A percentile compares a stretch with the other conserved stretches of the same genome.
phyloP scores from a whole-genome alignment of 495 filamentous ascomycete genomes.

The Daldinia bambusicola region DNA sequence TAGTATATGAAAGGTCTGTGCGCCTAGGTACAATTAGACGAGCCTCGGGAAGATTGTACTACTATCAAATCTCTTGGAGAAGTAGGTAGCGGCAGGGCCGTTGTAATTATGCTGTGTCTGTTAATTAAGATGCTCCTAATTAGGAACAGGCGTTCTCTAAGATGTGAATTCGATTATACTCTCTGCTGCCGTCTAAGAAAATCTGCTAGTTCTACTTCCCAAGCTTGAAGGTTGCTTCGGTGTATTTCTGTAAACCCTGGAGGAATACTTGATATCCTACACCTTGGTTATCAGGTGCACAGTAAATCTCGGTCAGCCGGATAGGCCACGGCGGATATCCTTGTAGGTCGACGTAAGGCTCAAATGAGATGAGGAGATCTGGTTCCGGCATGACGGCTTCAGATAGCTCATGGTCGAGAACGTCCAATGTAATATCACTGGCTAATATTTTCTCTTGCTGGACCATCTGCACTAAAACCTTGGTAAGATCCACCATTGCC shows the following conservation, averaged over 20 bases:
- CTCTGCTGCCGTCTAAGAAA: conserved; percentile 5
- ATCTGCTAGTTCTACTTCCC: conserved; percentile 67
- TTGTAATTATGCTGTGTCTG: conserved; percentile 13
- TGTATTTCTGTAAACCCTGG: conserved; percentile 81
- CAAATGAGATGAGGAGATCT: conserved; percentile 88
- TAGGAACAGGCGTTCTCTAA: conserved; percentile 12
- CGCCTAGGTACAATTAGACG: not conserved
- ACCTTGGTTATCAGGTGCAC: conserved; percentile 73
- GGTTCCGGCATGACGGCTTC: conserved; percentile 81
- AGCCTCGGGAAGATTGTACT: not conserved
- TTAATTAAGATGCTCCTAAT: conserved; percentile 6
- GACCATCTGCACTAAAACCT: conserved; percentile 92
- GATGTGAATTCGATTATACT: not conserved
- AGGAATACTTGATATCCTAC: conserved; percentile 97
- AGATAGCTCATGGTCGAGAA: conserved; percentile 88
- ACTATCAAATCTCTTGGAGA: not conserved
- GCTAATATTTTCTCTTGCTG: conserved; percentile 84
- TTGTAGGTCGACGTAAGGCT: conserved; percentile 78
- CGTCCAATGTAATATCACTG: conserved; percentile 80
- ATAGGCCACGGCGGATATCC: conserved; percentile 98
- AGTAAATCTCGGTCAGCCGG: conserved; percentile 91
- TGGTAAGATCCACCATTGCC: conserved; percentile 93
- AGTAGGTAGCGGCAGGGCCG: not conserved
- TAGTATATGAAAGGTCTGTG: too few relatives aligned
- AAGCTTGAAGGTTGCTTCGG: conserved; percentile 87